Conservation (phyloP, 805 yeast genomes). For the Brettanomyces sp. region DNA sequence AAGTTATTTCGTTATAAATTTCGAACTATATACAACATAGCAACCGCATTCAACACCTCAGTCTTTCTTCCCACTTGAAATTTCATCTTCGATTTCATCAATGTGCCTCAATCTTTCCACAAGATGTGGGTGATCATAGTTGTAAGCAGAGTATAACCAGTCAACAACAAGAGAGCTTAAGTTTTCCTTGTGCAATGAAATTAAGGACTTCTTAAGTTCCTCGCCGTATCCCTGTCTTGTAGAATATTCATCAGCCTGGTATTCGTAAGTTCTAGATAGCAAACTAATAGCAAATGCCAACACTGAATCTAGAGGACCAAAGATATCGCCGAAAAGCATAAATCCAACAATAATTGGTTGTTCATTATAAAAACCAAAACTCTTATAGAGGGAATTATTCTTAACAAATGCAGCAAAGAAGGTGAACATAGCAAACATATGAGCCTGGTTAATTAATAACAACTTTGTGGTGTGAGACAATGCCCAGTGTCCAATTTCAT, state of each 20-base stretch:
- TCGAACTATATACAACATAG: too few relatives aligned
- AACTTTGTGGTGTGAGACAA: constrained; percentile 77
- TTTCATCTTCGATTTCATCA: constrained; percentile 25
- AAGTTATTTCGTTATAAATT: too few relatives aligned
- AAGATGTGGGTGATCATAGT: constrained; percentile 84
- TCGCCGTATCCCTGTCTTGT: constrained; percentile 61
- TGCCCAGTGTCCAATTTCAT: constrained; percentile 98
- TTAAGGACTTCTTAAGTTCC: constrained; percentile 62
- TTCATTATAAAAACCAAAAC: constrained; percentile 63
- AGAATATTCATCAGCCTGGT: constrained; percentile 88
- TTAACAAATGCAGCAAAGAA: constrained; percentile 73
- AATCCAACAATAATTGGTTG: constrained; percentile 79
- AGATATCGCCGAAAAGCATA: constrained; percentile 65
- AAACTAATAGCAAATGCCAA: constrained; percentile 59
- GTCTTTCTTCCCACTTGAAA: constrained; percentile 12
- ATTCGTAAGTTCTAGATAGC: constrained; percentile 80
- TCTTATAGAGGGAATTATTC: constrained; percentile 65
- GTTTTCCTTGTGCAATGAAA: constrained; percentile 70
- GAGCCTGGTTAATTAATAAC: constrained; percentile 55
- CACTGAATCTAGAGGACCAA: constrained; percentile 67
- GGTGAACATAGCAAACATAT: constrained; percentile 55
- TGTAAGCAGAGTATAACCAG: constrained; percentile 80
- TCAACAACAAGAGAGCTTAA: constrained; percentile 84
- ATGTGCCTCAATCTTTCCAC: constrained; percentile 82
- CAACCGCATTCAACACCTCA: not conserved